A percentile compares a stretch with the other conserved stretches of the same genome.
These are phyloP conservation scores for Rhynchosporium agropyri DNA, from an alignment of 2,329 filamentous ascomycete genomes.

Conservation along the genomic window DNA sequence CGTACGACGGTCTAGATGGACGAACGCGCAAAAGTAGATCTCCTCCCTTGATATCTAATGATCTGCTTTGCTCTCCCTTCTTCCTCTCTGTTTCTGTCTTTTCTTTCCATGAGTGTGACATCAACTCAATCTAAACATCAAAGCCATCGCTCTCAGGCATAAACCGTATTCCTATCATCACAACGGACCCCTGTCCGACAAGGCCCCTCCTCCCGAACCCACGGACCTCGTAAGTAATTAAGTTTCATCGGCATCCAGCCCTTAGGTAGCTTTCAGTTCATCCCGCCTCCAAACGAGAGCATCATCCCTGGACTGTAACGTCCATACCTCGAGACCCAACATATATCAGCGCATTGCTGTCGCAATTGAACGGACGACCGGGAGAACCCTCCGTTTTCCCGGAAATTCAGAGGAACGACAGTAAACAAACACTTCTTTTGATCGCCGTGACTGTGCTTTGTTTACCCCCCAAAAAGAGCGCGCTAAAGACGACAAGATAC, in stretches of 20 bases:
- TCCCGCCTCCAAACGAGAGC: background rate
- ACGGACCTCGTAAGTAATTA: background rate
- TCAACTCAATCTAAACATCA: background rate
- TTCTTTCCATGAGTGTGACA: background rate
- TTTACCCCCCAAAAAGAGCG: no score
- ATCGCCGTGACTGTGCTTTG: background rate
- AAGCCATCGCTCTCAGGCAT: constrained; percentile 1
- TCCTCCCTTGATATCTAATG: background rate
- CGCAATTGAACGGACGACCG: constrained; percentile 3
- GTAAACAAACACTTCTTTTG: background rate
- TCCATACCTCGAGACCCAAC: background rate
- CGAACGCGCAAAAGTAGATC: constrained; percentile 16
- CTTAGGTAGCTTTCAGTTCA: background rate
- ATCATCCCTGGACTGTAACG: constrained; percentile 12
- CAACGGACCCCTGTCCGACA: constrained; percentile 1
- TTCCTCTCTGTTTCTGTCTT: background rate
- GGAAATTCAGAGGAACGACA: background rate
- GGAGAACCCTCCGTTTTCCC: background rate
- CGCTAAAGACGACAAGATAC: no score
- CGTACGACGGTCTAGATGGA: constrained; percentile 4
- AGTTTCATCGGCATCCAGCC: background rate
- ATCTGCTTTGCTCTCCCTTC: background rate
- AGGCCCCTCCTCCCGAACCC: background rate
- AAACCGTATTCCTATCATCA: background rate
- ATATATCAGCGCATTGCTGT: constrained; percentile 3